phyloP scores from a whole-genome alignment of 2,329 filamentous ascomycete species.

The Exophiala dermatitidis region DNA sequence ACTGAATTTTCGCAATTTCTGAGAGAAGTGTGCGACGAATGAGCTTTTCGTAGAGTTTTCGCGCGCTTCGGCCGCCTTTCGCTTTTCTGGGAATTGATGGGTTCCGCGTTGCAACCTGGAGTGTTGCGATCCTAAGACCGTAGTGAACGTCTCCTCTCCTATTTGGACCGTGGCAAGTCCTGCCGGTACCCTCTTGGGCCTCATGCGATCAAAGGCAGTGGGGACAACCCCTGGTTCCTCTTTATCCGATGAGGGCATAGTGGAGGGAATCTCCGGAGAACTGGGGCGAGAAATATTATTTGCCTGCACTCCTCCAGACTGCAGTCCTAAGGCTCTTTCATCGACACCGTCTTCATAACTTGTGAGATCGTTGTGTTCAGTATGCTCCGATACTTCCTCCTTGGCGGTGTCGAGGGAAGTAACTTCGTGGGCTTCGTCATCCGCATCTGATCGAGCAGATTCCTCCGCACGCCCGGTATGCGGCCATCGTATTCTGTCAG shows the following conservation, averaged over 20 bases:
- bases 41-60: constrained; percentile 1
- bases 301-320: too few relatives aligned
- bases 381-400: constrained; percentile 10
- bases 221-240: constrained; percentile 41
- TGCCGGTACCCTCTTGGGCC: constrained; percentile 53
- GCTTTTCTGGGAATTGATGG: background rate
- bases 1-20: constrained; percentile 19
- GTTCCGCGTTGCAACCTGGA: constrained; percentile 28
- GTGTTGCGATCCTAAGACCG: constrained; percentile 54
- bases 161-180: constrained; percentile 70
- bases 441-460: constrained; percentile 2
- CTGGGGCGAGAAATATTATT: too few relatives aligned
- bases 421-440: constrained; percentile 13
- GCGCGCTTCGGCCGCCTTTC: background rate
- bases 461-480: constrained; percentile 5
- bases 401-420: constrained; percentile 7
- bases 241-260: constrained; percentile 31
- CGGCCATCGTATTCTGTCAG: constrained; percentile 12
- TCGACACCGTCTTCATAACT: constrained; percentile 25
- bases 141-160: constrained; percentile 59
- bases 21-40: constrained; percentile 15
- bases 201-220: constrained; percentile 59
- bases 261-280: constrained; percentile 23
- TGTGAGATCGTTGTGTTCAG: constrained; percentile 20
- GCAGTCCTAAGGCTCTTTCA: too few relatives aligned